Conservation (phyloP, 306 rosid genomes). For the Quercus robur region DNA sequence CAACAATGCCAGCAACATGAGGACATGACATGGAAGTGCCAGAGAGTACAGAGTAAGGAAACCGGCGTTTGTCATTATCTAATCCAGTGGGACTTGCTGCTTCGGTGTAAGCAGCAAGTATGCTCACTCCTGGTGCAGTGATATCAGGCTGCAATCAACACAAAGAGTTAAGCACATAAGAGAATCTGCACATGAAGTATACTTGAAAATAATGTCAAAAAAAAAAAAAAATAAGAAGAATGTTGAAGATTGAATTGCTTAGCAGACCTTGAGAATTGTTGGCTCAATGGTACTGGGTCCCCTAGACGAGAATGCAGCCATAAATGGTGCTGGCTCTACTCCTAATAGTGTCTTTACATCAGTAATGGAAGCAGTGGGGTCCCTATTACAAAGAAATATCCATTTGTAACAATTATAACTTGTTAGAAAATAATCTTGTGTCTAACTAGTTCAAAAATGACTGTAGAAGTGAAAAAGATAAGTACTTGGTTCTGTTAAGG, state of each 20-base stretch:
- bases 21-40: constrained; percentile 76
- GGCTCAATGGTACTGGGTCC: constrained; percentile 54
- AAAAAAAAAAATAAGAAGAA: not conserved
- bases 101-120: constrained; percentile 40
- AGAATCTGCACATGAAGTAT: not conserved
- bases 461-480: not conserved
- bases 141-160: constrained; percentile 54
- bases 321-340: constrained; percentile 40
- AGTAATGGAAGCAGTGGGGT: constrained; percentile 49
- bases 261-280: constrained; percentile 55
- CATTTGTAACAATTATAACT: not conserved
- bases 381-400: constrained; percentile 22
- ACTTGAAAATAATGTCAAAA: not conserved
- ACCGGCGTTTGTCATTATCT: constrained; percentile 24
- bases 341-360: constrained; percentile 31
- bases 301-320: constrained; percentile 72
- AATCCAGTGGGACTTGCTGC: constrained; percentile 6
- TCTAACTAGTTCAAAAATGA: not conserved
- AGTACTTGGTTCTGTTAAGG: constrained; percentile 46
- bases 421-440: not conserved
- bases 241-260: not conserved
- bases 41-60: constrained; percentile 19
- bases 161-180: not conserved
- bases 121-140: constrained; percentile 51
- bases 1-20: constrained; percentile 54